Conservation (phyloP, 768 basidiomycete genomes). For the Sarcodon sp. region DNA sequence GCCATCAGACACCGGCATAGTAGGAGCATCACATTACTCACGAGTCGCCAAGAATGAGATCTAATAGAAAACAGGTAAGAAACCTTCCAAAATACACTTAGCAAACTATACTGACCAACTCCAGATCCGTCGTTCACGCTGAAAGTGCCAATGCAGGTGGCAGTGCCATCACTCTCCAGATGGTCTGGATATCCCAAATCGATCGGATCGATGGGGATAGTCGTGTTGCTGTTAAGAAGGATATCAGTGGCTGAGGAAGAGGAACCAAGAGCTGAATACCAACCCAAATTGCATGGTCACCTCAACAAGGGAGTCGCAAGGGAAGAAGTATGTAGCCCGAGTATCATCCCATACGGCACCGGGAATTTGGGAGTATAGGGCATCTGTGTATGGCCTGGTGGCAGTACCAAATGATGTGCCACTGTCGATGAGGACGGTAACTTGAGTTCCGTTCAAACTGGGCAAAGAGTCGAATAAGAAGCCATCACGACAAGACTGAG, state of each 20-base stretch:
- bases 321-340: constrained; percentile 3
- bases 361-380: constrained; percentile 9
- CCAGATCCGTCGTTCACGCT: neutral
- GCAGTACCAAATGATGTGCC: constrained; percentile 5
- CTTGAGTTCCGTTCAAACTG: constrained; percentile 1
- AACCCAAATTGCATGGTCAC: constrained; percentile 8
- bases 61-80: neutral
- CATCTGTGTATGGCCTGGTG: constrained; percentile 6
- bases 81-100: no score
- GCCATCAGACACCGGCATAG: no score
- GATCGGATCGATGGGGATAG: constrained; percentile 6
- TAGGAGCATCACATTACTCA: no score
- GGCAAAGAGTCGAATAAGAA: neutral
- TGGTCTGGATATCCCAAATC: neutral
- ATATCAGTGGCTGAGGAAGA: neutral
- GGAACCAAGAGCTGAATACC: neutral
- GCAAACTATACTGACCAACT: neutral
- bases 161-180: neutral
- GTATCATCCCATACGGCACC: constrained; percentile 3
- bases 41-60: constrained; percentile 8
- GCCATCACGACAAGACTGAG: neutral
- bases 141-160: constrained; percentile 1
- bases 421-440: constrained; percentile 6
- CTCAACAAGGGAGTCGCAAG: constrained; percentile 10
- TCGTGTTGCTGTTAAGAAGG: neutral